Evolutionary conservation across 768 basidiomycete genomes (phyloP).

Genomic region (Leccinum aurantiacum): DNA sequence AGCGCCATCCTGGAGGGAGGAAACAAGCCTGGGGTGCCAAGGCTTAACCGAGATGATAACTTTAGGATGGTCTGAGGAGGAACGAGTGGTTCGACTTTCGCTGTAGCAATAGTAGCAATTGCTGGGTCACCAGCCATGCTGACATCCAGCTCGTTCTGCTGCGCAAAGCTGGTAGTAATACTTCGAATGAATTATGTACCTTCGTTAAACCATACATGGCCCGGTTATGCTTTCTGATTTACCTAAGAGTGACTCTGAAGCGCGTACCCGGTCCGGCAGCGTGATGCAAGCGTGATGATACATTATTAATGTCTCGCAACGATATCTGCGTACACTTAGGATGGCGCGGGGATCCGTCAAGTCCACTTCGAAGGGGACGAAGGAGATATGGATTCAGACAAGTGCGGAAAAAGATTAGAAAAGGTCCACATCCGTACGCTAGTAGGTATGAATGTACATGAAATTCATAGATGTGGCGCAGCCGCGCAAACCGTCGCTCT

Average conservation of each 20-base stretch:
- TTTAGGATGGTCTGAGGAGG: background rate
- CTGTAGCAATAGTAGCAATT: background rate
- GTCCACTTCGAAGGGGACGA: background rate
- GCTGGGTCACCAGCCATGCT: background rate
- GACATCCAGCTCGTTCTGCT: background rate
- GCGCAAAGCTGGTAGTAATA: background rate
- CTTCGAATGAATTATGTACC: background rate
- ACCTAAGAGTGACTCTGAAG: too few species aligned
- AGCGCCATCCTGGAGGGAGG: constrained; percentile 52
- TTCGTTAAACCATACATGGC: background rate
- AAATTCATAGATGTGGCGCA: constrained; percentile 8
- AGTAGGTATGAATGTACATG: constrained; percentile 13
- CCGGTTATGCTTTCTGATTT: background rate
- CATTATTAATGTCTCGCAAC: background rate
- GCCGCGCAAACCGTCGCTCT: background rate
- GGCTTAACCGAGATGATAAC: constrained; percentile 12
- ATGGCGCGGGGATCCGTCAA: background rate
- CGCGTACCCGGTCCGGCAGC: too few species aligned
- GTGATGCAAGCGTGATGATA: too few species aligned
- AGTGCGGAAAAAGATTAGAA: constrained; percentile 3
- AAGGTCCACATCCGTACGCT: constrained; percentile 15
- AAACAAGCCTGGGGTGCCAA: constrained; percentile 15
- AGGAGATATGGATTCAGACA: constrained; percentile 11
- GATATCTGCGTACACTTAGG: background rate
- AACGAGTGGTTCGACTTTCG: background rate